These are phyloP conservation scores for Pythium dissimile DNA, from an alignment of 352 stramenopile genomes.

Conservation along the genomic window DNA sequence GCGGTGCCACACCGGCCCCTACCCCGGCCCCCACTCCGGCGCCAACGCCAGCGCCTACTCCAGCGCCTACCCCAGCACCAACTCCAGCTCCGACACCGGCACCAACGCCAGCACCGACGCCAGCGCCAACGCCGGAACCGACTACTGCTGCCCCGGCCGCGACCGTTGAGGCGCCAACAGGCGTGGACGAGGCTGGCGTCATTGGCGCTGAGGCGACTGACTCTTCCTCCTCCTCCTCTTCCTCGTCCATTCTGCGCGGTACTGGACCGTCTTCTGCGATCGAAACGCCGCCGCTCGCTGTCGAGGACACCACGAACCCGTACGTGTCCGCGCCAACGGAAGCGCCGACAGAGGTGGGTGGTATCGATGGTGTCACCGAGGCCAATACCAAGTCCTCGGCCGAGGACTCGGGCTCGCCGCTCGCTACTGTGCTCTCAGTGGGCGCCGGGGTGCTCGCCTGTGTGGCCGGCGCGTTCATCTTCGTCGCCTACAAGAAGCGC, in stretches of 20 bases:
- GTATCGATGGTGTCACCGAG: neutral
- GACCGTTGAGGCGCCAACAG: neutral
- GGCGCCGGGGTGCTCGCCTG: conserved; percentile 7
- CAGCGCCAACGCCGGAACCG: neutral
- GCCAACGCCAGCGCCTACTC: conserved; percentile 1
- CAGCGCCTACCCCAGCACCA: conserved; percentile 11
- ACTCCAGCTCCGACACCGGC: conserved; percentile 15
- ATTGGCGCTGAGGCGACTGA: neutral
- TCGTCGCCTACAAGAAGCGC: conserved; percentile 12
- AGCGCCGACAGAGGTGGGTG: neutral
- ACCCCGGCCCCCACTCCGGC: conserved; percentile 16
- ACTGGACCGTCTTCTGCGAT: neutral
- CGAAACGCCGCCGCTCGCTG: neutral
- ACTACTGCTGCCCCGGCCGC: neutral
- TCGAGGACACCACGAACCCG: conserved; percentile 1
- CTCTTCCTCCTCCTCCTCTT: neutral
- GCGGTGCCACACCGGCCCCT: conserved; percentile 13
- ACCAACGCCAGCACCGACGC: conserved; percentile 17
- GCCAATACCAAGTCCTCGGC: neutral
- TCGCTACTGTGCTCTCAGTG: conserved; percentile 8
- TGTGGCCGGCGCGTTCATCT: conserved; percentile 13
- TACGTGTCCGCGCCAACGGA: conserved; percentile 5
- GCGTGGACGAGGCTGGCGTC: neutral
- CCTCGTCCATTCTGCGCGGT: neutral
- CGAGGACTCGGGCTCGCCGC: neutral